Evolutionary conservation across 2,329 filamentous ascomycete genomes (phyloP), one percentile per base, ranked within the genome.

Genomic region (Elsinoe necatrix): DNA sequence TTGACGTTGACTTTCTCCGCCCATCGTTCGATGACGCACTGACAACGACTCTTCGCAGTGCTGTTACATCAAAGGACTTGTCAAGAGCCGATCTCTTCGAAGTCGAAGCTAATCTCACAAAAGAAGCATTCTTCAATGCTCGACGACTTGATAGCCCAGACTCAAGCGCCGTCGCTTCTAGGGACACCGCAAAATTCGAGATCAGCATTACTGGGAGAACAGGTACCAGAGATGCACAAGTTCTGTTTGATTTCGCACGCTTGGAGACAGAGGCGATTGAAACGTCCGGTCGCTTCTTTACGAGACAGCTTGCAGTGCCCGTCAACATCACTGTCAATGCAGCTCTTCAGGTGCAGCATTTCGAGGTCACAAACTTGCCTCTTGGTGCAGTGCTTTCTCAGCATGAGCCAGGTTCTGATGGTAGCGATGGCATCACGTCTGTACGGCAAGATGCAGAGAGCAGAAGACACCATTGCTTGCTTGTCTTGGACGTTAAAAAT

Each of bases 21-120:
- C 89, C 96, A 59, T 91, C 89, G 0, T 95, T 95, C 68, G 85
- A 90, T 63, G 90, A 96, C 71, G 95, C 90, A 0, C 91, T 89
- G 0, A 89, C 89, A 60, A 80, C 79, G 5, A 83, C 87, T 7
- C 75, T 95, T 14, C 87, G 92, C 64, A 77, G 83, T 34, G 87
- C 88, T 0, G 75, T 95, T 45, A 79, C 76, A 55, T 89, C 84
- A 64, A 86, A 88, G 65, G 87, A 95, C 63, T 81, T 91, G 1
- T 82, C 86, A 8, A 81, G 86, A 0, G 82, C 85, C 1, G 90
- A 95, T 66, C 73, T 93, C 4, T 91, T 95, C 67, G 91, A 96
- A 67, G 82, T 92, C 57, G 90, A 95, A 67, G 76, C 89, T 51
- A 86, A 91, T 59, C 75, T 95, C 43, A 82, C 86, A 59, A 84